Conservation (phyloP, 306 rosid genomes). For the Potentilla sterilis region DNA sequence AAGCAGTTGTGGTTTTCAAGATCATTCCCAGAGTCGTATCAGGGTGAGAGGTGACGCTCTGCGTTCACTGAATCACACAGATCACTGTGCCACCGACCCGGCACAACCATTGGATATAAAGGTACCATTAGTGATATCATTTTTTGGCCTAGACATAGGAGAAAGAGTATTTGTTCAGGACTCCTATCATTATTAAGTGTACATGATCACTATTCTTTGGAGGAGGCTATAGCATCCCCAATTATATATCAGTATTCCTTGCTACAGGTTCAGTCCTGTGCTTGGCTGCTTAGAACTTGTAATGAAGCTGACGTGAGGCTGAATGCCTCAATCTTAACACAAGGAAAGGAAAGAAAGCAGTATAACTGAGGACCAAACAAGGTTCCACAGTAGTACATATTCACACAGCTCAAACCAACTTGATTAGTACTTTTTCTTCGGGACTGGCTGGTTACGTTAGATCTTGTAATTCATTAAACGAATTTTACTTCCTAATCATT, state of each 20-base stretch:
- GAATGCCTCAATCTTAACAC: not conserved
- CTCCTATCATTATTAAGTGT: not conserved
- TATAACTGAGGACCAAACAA: constrained; percentile 12
- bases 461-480: constrained; percentile 40
- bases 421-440: no score
- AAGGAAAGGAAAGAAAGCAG: not conserved
- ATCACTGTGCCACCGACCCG: not conserved
- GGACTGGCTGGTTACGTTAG: not conserved
- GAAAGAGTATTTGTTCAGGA: not conserved
- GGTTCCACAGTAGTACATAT: not conserved
- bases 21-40: constrained; percentile 51
- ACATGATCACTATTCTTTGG: not conserved
- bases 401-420: not conserved
- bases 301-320: not conserved
- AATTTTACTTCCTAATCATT: constrained; percentile 65
- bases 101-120: not conserved
- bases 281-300: not conserved
- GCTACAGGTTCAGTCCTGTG: not conserved
- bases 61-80: not conserved
- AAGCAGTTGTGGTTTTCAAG: constrained; percentile 51
- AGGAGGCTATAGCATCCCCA: not conserved
- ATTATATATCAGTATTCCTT: not conserved
- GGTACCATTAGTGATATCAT: not conserved
- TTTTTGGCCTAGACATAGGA: constrained; percentile 5
- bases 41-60: constrained; percentile 31